phyloP scores from a whole-genome alignment of 495 filamentous ascomycete species.

The Patellaria atrata region DNA sequence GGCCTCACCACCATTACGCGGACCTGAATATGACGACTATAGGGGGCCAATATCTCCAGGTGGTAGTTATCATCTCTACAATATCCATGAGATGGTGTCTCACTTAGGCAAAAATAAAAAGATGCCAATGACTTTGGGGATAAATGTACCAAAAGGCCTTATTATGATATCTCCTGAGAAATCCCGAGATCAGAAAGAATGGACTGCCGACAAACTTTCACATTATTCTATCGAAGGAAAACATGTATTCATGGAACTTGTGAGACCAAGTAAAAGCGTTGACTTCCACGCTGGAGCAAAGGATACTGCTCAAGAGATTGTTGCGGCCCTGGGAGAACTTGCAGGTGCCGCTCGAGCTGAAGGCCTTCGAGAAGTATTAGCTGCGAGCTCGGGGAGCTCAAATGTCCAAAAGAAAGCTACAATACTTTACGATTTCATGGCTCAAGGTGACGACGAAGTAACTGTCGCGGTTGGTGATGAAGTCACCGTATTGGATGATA shows the following conservation, averaged over 20 bases:
- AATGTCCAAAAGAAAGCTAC: slow-evolving; percentile 63
- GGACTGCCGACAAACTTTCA: slow-evolving; percentile 82
- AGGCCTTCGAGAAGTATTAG: slow-evolving; percentile 75
- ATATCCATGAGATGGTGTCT: slow-evolving; percentile 91
- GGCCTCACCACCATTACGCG: slow-evolving; percentile 41
- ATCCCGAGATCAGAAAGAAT: slow-evolving; percentile 66
- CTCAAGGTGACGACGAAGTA: slow-evolving; percentile 92
- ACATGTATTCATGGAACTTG: slow-evolving; percentile 89
- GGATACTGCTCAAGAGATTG: slow-evolving; percentile 89
- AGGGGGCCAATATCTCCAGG: slow-evolving; percentile 42
- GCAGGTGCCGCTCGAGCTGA: slow-evolving; percentile 70
- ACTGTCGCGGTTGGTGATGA: slow-evolving; percentile 83
- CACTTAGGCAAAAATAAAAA: slow-evolving; percentile 94
- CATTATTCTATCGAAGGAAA: slow-evolving; percentile 97
- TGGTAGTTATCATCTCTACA: slow-evolving; percentile 84
- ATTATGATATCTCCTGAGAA: slow-evolving; percentile 89
- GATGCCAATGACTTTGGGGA: slow-evolving; percentile 83
- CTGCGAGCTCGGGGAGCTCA: slow-evolving; percentile 50
- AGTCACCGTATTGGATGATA: slow-evolving; percentile 78
- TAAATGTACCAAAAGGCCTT: slow-evolving; percentile 71
- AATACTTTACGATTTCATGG: slow-evolving; percentile 89
- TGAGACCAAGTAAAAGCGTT: slow-evolving; percentile 78
- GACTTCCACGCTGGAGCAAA: slow-evolving; percentile 97
- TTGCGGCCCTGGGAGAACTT: slow-evolving; percentile 73
- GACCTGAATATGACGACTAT: slow-evolving; percentile 19